Conservation (phyloP, 225 moss, liverwort and hornwort species). For the Rhytidiadelphus loreus region DNA sequence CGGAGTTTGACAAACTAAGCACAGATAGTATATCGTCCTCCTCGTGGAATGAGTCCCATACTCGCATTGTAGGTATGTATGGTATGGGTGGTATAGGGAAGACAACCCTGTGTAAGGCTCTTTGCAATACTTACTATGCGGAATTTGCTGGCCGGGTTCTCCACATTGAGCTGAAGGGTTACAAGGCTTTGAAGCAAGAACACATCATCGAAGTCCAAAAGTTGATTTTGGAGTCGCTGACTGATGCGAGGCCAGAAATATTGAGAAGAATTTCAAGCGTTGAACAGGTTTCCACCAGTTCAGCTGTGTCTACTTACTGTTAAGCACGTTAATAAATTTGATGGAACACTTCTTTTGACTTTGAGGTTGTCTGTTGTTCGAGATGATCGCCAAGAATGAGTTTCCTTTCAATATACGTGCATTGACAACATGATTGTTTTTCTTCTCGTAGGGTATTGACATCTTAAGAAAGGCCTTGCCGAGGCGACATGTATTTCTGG, state of each 20-base stretch:
- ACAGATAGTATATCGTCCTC: background rate
- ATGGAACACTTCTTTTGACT: background rate
- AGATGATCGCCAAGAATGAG: background rate
- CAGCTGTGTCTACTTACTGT: background rate
- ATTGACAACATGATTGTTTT: background rate
- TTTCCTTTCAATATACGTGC: background rate
- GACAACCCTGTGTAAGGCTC: too few species aligned
- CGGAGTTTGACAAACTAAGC: background rate
- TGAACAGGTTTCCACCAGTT: background rate
- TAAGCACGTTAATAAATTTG: background rate
- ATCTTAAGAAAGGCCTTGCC: background rate
- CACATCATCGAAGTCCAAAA: background rate
- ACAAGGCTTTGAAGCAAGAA: background rate
- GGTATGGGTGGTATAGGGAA: background rate
- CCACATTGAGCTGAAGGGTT: too few species aligned
- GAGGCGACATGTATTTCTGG: background rate
- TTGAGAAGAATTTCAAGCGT: background rate
- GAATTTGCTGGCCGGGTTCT: too few species aligned
- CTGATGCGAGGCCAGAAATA: background rate
- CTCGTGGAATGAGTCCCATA: too few species aligned
- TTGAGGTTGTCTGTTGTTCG: background rate
- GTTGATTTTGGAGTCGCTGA: background rate
- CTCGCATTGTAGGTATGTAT: background rate
- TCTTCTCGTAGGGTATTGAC: background rate
- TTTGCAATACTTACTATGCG: too few species aligned